Conservation (phyloP, 2,329 filamentous ascomycete species). For the Samsoniella hepiali region DNA sequence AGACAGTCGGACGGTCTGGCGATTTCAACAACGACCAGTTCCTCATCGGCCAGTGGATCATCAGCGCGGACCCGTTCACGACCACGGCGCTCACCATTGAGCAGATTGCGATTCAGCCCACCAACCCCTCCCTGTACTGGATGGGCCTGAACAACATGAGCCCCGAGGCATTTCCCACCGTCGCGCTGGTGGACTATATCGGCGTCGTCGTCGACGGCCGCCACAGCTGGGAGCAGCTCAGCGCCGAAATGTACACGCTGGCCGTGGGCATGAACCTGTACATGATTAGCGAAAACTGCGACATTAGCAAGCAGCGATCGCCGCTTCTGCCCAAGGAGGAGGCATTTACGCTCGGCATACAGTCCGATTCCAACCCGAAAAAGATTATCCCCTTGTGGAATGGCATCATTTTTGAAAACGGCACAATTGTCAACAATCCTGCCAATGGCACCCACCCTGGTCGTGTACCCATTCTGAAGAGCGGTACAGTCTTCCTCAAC, state of each 20-base stretch:
- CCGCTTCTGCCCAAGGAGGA: slow-evolving; percentile 23
- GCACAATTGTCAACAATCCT: slow-evolving; percentile 28
- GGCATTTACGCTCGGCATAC: neutral
- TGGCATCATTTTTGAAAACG: slow-evolving; percentile 32
- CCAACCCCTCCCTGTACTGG: slow-evolving; percentile 36
- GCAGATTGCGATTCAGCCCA: slow-evolving; percentile 30
- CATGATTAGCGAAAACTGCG: slow-evolving; percentile 34
- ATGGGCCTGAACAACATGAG: slow-evolving; percentile 30
- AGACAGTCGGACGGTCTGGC: slow-evolving; percentile 23
- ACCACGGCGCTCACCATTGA: slow-evolving; percentile 29
- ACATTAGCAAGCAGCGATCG: slow-evolving; percentile 24
- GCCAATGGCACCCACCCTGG: slow-evolving; percentile 23
- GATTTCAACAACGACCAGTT: slow-evolving; percentile 26
- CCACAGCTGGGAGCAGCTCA: slow-evolving; percentile 27
- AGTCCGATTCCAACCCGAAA: neutral
- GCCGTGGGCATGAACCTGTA: slow-evolving; percentile 33
- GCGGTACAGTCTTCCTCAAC: slow-evolving; percentile 28
- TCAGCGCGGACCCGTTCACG: slow-evolving; percentile 27
- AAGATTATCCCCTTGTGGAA: slow-evolving; percentile 24
- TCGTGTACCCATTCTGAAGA: slow-evolving; percentile 24
- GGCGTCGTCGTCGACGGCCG: slow-evolving; percentile 29
- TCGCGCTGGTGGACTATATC: slow-evolving; percentile 32
- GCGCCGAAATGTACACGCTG: slow-evolving; percentile 32
- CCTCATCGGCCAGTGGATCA: slow-evolving; percentile 33
- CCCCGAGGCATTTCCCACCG: slow-evolving; percentile 30